phyloP scores from a whole-genome alignment of 495 filamentous ascomycete species.

The Hapsidospora chrysogenum region DNA sequence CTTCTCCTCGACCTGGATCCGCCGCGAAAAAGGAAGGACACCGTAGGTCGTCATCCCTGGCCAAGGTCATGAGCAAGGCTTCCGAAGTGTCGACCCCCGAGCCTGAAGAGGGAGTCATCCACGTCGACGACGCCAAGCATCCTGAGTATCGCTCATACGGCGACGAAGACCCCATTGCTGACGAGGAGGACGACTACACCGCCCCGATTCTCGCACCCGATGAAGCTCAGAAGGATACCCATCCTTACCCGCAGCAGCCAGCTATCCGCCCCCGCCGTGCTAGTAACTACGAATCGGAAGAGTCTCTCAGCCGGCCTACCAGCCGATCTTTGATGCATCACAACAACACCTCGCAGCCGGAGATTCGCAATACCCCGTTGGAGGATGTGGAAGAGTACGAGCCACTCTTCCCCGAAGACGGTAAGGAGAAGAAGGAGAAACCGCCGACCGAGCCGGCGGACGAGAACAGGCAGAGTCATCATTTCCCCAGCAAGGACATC shows the following conservation, averaged over 20 bases:
- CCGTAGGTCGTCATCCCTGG: background rate
- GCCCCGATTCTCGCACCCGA: constrained; percentile 86
- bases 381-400: constrained; percentile 92
- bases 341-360: constrained; percentile 19
- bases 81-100: background rate
- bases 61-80: background rate
- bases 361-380: constrained; percentile 47
- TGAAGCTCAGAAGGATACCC: constrained; percentile 66
- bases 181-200: constrained; percentile 31
- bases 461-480: constrained; percentile 31
- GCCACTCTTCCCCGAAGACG: constrained; percentile 53
- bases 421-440: constrained; percentile 38
- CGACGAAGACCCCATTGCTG: constrained; percentile 6
- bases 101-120: constrained; percentile 40
- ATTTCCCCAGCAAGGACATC: constrained; percentile 85
- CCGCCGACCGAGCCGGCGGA: constrained; percentile 9
- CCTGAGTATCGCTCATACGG: constrained; percentile 1
- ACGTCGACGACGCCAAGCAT: constrained; percentile 52
- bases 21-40: constrained; percentile 14
- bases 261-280: constrained; percentile 55
- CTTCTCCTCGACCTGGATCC: constrained; percentile 43
- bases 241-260: constrained; percentile 31
- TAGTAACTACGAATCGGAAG: constrained; percentile 34
- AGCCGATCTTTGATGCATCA: constrained; percentile 51
- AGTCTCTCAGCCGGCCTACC: constrained; percentile 46